Evolutionary conservation across 2,329 filamentous ascomycete genomes (phyloP).

Genomic region (Parafenestella ontariensis): DNA sequence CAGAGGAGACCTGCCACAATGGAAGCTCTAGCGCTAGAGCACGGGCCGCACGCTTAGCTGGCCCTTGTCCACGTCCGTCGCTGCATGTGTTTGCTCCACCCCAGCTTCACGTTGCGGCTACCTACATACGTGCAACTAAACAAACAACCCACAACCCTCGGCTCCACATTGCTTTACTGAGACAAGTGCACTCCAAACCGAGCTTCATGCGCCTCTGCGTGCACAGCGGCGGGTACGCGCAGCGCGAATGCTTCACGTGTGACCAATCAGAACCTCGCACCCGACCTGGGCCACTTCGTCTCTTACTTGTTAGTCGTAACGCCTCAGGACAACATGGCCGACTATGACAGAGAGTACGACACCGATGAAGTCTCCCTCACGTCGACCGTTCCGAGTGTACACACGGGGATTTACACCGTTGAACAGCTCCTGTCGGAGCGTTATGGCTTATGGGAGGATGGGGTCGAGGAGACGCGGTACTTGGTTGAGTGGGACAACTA

Average conservation of each 20-base stretch:
- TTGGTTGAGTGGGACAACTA: conserved; percentile 72
- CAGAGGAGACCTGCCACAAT: conserved; percentile 11
- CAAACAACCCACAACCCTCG: background rate
- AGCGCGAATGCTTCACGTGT: background rate
- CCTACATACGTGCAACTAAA: background rate
- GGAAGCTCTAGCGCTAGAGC: background rate
- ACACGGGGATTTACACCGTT: conserved; percentile 18
- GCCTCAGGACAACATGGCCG: conserved; percentile 9
- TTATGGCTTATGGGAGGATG: conserved; percentile 54
- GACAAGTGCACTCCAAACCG: conserved; percentile 9
- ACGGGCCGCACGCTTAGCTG: background rate
- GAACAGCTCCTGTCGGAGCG: conserved; percentile 40
- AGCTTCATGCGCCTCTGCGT: conserved; percentile 10
- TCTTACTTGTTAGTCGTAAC: conserved; percentile 1
- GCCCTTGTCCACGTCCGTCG: background rate
- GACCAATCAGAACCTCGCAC: conserved; percentile 19
- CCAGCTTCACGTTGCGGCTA: background rate
- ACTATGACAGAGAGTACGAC: conserved; percentile 23
- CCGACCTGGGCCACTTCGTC: background rate
- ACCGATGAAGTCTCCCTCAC: conserved; percentile 64
- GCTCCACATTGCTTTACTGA: background rate
- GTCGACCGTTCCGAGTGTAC: conserved; percentile 53
- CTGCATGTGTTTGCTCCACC: background rate
- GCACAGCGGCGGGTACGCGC: background rate
- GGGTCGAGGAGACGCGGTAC: conserved; percentile 52